Evolutionary conservation across 139 green algal genomes (phyloP).

Genomic region (Marvania coccoides): DNA sequence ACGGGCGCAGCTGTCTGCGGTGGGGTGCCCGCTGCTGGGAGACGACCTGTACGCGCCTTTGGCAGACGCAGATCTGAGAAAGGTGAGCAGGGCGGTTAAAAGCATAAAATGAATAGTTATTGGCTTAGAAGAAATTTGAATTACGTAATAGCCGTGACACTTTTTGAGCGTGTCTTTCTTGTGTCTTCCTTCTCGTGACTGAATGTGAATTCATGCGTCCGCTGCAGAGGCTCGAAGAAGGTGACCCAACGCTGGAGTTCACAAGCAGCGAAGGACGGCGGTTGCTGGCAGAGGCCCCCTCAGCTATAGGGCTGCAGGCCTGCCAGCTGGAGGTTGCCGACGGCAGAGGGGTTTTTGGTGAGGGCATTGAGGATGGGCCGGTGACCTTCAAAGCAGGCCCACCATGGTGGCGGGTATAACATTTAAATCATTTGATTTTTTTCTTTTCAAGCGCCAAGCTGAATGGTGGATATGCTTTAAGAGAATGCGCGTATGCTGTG

Average conservation of each 20-base stretch:
- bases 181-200: too few relatives aligned
- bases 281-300: slow-evolving; percentile 15
- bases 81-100: too few relatives aligned
- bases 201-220: too few relatives aligned
- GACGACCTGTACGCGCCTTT: slow-evolving; percentile 61
- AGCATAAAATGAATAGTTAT: too few relatives aligned
- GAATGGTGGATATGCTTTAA: too few relatives aligned
- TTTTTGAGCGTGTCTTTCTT: too few relatives aligned
- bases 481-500: too few relatives aligned
- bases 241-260: background rate
- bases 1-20: slow-evolving; percentile 61
- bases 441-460: background rate
- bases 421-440: background rate
- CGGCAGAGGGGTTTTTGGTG: background rate
- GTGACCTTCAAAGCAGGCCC: slow-evolving; percentile 17
- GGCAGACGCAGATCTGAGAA: slow-evolving; percentile 2
- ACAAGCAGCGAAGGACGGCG: background rate
- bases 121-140: too few relatives aligned
- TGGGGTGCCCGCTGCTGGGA: slow-evolving; percentile 57
- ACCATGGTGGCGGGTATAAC: slow-evolving; percentile 15
- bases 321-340: slow-evolving; percentile 17
- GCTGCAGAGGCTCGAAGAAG: slow-evolving; percentile 1
- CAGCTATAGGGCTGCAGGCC: slow-evolving; percentile 38
- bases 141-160: too few relatives aligned
- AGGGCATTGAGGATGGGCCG: background rate